Conservation (phyloP, 2,329 filamentous ascomycete species). For the Phialophora macrospora region DNA sequence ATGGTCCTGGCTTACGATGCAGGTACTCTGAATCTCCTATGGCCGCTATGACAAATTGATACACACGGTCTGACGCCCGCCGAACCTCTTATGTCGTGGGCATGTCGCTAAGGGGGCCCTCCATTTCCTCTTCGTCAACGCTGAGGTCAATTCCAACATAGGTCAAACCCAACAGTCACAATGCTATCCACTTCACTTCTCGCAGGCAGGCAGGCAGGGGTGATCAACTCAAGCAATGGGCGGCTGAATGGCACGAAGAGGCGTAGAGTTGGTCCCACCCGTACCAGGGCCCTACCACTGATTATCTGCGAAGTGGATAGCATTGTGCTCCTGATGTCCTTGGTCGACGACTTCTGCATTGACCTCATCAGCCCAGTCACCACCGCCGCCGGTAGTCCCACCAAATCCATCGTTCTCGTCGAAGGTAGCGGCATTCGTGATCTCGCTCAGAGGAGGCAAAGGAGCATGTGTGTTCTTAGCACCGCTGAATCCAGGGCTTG, state of each 20-base stretch:
- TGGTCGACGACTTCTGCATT: slow-evolving; percentile 14
- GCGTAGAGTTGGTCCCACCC: background rate
- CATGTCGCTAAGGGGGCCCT: background rate
- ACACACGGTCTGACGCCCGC: background rate
- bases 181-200: background rate
- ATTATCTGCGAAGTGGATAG: background rate
- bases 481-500: slow-evolving; percentile 5
- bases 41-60: background rate
- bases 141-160: background rate
- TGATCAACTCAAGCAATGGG: background rate
- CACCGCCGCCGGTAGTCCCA: slow-evolving; percentile 1
- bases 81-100: background rate
- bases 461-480: slow-evolving; percentile 6
- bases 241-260: slow-evolving; percentile 7
- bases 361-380: slow-evolving; percentile 35
- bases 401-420: slow-evolving; percentile 9
- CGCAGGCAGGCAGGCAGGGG: background rate
- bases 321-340: background rate
- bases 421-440: slow-evolving; percentile 2
- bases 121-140: background rate
- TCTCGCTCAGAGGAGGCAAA: slow-evolving; percentile 11
- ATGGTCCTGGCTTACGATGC: background rate
- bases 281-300: slow-evolving; percentile 10
- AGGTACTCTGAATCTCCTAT: background rate
- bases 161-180: background rate